Base-by-base conservation (phyloP, 345 rosid species). In the Salix suchowensis region DNA sequence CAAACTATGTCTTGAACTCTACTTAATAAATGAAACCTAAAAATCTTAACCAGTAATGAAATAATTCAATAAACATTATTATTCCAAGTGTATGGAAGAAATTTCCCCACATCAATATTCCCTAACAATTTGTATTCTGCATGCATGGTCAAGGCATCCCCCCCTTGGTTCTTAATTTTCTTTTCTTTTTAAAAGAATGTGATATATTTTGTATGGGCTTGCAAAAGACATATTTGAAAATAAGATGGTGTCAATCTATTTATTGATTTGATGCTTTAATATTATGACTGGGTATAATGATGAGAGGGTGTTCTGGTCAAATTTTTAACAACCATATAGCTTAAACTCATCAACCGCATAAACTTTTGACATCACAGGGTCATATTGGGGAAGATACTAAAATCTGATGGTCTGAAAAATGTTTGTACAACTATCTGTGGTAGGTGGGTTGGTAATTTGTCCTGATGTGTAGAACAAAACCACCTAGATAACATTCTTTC, bases 371-470 rank as follows among this genome's bases (percentile, higher is more conserved):
- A 88, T 90, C 94, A 88, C 97, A 93, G 98, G 97, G 81, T 95
- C 90, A 83, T 85, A 75, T 88, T 95, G 98, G 98, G 97, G 90
- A 90, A 88, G 94, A 89, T 95, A 83, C 85, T 82, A 72, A 93
- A 96, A 78, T 88, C 93, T 85, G 94, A 85, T 85, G 97, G 98
- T 88, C 90, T 83, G 78, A 93, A 87, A 86, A 90, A 89, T 85
- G 96, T 92, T 70, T 95, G 85, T 91, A 91, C 97, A 78, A 81
- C 84, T 85, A 88, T 95, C 64, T 87, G 70, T 88, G 90, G 90
- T 94, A 89, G 94, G 98, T 89, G 91, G 92, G 98, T 93, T 84
- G 94, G 94, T 95, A 89, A 89, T 90, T 90, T 84, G 64, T 82
- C 84, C 74, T 62, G 87, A 70, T 82, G 77, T 68, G 21, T 71